Base-by-base conservation (phyloP, 768 basidiomycete species). In the Hydnomerulius pinastri region DNA sequence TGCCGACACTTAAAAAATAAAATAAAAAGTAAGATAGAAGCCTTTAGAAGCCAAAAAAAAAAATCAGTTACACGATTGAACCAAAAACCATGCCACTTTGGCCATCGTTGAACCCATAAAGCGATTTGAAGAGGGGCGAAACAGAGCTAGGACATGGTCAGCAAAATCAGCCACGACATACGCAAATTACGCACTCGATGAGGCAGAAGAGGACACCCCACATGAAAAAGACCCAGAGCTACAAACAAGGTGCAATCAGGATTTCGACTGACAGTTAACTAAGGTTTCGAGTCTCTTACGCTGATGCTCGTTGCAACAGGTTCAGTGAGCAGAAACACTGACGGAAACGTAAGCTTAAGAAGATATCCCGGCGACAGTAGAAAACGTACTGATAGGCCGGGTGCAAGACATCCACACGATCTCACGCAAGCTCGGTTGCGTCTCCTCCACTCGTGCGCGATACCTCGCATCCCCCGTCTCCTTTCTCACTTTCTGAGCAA, bases 141-240 rank as follows among this genome's bases (percentile, higher is more conserved):
- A 85, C 75, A 1, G 82, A 82, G 48, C 82, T 82, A 51, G 27
- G 33, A 21, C 23, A 17, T 30, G 12, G n/a, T 54, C 20, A 61
- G 46, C 15, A 3, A 20, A 12, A 21, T 15, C 12, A 39, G 18
- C 12, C n/a, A 28, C 25, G 4, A 10, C 20, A 32, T n/a, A 37
- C 9, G 29, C 13, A 2, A 29, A 40, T 10, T 36, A 6, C 17
- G 33, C 60, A 82, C 82, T 78, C 79, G 40, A 87, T 75, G 57
- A 89, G 68, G 46, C 80, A 82, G 59, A 80, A 92, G 15, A 84
- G 65, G 4, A 89, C 78, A 0, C 88, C 88, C 86, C 88, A 91
- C 1, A 80, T 78, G 46, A 90, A 81, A 39, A 82, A 82, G 24
- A 83, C 71, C 85, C 84, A 85, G 9, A 86, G 56, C 82, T 87